phyloP scores from a whole-genome alignment of 768 basidiomycete species.

The Neoboletus brunneissimus region DNA sequence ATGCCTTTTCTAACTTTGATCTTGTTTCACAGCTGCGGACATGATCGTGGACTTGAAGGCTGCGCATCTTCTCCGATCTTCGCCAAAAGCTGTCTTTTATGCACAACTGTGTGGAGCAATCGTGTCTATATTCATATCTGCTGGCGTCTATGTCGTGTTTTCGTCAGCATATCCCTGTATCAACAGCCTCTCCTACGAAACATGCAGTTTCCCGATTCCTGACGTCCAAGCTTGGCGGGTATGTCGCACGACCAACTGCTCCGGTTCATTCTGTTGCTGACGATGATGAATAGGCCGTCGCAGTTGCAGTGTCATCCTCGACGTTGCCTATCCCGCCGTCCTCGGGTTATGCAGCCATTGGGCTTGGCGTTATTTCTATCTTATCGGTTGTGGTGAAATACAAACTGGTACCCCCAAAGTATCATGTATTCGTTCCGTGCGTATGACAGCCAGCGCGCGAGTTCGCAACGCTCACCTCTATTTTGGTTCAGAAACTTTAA shows the following conservation, averaged over 20 bases:
- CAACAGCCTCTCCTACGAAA: not conserved
- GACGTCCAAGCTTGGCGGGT: conserved; percentile 1
- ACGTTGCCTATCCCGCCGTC: not conserved
- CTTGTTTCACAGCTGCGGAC: not conserved
- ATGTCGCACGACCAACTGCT: not conserved
- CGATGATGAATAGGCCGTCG: not conserved
- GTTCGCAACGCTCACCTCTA: not conserved
- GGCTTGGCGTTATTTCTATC: not conserved
- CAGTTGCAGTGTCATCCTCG: not conserved
- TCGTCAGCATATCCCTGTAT: conserved; percentile 1
- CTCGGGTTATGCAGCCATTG: not conserved
- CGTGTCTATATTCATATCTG: conserved; percentile 3
- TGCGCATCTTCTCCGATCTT: conserved; percentile 1
- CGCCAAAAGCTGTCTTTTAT: not conserved
- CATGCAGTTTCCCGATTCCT: conserved; percentile 5
- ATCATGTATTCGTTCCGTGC: conserved; percentile 3
- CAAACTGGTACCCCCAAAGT: not conserved
- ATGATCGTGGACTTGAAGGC: not conserved
- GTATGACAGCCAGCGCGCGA: not conserved
- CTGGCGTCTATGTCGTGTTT: not conserved
- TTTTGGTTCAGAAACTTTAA: not conserved
- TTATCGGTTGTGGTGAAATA: not conserved
- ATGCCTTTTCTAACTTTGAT: not conserved
- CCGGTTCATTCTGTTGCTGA: not conserved
- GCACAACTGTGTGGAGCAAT: not conserved